Percentiles rank a stretch among this genome's conserved stretches.
Conservation (phyloP, 768 basidiomycete species). For the Piloderma croceum region DNA sequence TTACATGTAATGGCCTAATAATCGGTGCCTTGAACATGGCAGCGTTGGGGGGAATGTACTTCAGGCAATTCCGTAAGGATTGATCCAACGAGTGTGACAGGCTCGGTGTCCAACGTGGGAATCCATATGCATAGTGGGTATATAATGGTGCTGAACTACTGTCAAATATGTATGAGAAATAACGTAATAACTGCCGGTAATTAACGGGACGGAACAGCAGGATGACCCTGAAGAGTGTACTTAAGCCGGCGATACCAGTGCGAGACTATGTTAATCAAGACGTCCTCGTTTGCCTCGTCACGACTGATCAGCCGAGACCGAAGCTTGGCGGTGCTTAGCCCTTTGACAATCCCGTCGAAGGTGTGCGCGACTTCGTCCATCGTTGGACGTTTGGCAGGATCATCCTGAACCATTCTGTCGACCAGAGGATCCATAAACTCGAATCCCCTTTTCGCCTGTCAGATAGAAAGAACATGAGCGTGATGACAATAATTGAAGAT, state of each 20-base stretch:
- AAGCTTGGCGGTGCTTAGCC: conserved; percentile 2
- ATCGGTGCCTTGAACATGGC: too few species aligned
- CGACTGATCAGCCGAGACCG: conserved; percentile 2
- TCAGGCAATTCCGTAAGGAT: too few species aligned
- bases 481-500: not conserved
- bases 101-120: too few species aligned
- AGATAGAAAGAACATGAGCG: not conserved
- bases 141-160: too few species aligned
- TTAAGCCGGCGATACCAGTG: not conserved
- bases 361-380: conserved; percentile 14
- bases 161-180: too few species aligned
- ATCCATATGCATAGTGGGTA: too few species aligned
- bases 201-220: not conserved
- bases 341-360: conserved; percentile 4
- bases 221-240: not conserved
- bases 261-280: not conserved
- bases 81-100: too few species aligned
- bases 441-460: conserved; percentile 7
- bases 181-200: too few species aligned
- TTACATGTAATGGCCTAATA: too few species aligned
- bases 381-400: conserved; percentile 13
- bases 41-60: too few species aligned
- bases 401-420: conserved; percentile 6
- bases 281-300: conserved; percentile 1
- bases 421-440: conserved; percentile 14